These are phyloP conservation scores for Rhizoctonia solani DNA, from an alignment of 1,284 basidiomycete genomes.

Conservation along the genomic window DNA sequence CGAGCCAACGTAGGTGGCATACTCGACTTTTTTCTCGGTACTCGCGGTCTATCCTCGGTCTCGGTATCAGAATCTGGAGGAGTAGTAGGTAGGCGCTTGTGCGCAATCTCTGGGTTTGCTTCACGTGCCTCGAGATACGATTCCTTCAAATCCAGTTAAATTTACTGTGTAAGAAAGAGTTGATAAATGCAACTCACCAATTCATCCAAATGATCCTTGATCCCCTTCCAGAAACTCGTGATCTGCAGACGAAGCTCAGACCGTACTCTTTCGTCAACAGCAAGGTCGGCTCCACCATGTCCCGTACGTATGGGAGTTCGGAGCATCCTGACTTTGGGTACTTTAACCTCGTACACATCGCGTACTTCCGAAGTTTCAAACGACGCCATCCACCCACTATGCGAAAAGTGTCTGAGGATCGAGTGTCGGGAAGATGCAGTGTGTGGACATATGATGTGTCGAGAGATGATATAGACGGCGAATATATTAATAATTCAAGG, in stretches of 20 bases:
- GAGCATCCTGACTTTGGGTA: conserved; percentile 48
- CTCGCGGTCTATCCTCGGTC: conserved; percentile 48
- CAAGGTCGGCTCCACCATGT: background rate
- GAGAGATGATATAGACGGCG: conserved; percentile 51
- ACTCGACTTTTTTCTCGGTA: conserved; percentile 50
- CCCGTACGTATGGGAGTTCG: conserved; percentile 1
- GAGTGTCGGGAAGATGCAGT: conserved; percentile 50
- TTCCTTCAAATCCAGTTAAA: conserved; percentile 22
- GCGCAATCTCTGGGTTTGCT: conserved; percentile 13
- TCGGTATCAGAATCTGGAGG: conserved; percentile 41
- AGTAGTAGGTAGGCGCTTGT: conserved; percentile 44
- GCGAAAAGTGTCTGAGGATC: conserved; percentile 58
- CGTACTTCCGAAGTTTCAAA: conserved; percentile 55
- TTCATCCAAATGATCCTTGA: conserved; percentile 62
- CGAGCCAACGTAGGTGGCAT: background rate
- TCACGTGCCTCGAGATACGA: conserved; percentile 51
- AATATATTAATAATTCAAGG: conserved; percentile 67
- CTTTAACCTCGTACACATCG: conserved; percentile 63
- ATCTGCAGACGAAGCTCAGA: conserved; percentile 60
- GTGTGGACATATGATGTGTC: conserved; percentile 58
- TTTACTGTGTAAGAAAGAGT: background rate
- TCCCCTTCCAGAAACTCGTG: conserved; percentile 63
- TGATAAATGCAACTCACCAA: conserved; percentile 51
- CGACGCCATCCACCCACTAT: conserved; percentile 49
- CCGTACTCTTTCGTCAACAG: conserved; percentile 3